Evolutionary conservation across 2,329 filamentous ascomycete genomes (phyloP), one percentile per base, ranked within the genome.

Genomic region (Periconia sp.): DNA sequence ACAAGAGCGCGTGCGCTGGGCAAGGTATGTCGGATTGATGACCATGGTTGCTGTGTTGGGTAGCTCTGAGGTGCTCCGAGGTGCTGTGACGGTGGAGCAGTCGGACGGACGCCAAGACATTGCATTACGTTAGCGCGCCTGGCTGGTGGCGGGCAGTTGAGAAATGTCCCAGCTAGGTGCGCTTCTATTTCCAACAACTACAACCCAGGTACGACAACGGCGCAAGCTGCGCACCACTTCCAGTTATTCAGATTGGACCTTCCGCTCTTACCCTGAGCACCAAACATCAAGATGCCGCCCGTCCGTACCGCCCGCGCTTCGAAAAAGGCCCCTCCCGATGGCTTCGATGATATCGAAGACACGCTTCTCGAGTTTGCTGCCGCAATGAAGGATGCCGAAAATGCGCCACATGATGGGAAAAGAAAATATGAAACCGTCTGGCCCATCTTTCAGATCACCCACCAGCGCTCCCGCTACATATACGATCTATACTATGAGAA

Each of bases 401-500:
- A 95, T 72, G 87, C 91, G 34, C 86, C 90, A 13, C 82, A 85
- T 58, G 73, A 89, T 75, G 68, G 89, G 75, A 81, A 90, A 81
- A 80, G 88, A 83, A 92, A 92, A 68, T 88, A 96, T 66, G 90
- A 97, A 73, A 89, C 89, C 57, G 83, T 92, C 53, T 99, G 94
- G 94, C 92, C 94, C 48, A 91, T 99, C 56, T 97, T 99, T 66
- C 92, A 97, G 70, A 96, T 99, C 67, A 87, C 87, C 17, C 94
- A 99, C 73, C 91, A 96, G 73, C 85, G 92, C 76, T 85, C 82
- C 50, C 85, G 90, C 65, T 99, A 99, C 73, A 87, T 99, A 52
- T 99, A 96, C 76, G 94, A 97, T 66, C 80, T 99, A 34, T 97
- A 96, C 77, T 99, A 97, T 74, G 87, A 95, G 71, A 96, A 96